phyloP scores from a whole-genome alignment of 1,284 basidiomycete genomes.

The Papiliotrema laurentii region DNA sequence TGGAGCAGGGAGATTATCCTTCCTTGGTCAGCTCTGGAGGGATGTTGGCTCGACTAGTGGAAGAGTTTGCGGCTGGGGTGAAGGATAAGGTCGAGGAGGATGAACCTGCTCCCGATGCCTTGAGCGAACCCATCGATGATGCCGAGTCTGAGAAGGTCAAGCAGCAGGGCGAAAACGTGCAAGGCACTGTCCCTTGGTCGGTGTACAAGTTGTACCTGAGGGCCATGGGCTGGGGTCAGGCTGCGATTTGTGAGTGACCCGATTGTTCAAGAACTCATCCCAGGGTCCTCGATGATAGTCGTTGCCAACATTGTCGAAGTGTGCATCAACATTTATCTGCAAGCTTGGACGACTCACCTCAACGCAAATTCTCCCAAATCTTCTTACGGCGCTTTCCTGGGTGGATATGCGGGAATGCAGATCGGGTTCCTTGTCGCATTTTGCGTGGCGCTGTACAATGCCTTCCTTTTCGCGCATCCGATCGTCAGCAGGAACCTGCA shows the following conservation, averaged over 20 bases:
- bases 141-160: neutral
- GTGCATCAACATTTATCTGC: slow-evolving; percentile 15
- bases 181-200: slow-evolving; percentile 65
- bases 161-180: slow-evolving; percentile 53
- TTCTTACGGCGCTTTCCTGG: slow-evolving; percentile 16
- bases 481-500: slow-evolving; percentile 12
- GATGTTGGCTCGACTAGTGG: slow-evolving; percentile 5
- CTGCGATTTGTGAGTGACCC: slow-evolving; percentile 6
- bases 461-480: slow-evolving; percentile 14
- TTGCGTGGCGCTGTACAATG: slow-evolving; percentile 7
- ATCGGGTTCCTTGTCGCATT: slow-evolving; percentile 13
- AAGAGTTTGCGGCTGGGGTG: slow-evolving; percentile 8
- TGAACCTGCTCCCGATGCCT: slow-evolving; percentile 30
- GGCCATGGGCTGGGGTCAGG: slow-evolving; percentile 8
- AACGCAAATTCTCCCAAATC: slow-evolving; percentile 1
- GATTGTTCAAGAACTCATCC: neutral
- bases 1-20: slow-evolving; percentile 14
- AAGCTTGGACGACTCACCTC: slow-evolving; percentile 17
- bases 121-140: slow-evolving; percentile 2
- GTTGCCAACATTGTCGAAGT: slow-evolving; percentile 5
- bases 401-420: slow-evolving; percentile 18
- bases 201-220: slow-evolving; percentile 52
- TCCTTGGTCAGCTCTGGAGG: slow-evolving; percentile 5
- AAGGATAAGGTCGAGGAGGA: slow-evolving; percentile 4
- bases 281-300: slow-evolving; percentile 8